A percentile compares a stretch with the other conserved stretches of the same genome.
Conservation (phyloP, 441 rosid species). For the Populus hybrid region DNA sequence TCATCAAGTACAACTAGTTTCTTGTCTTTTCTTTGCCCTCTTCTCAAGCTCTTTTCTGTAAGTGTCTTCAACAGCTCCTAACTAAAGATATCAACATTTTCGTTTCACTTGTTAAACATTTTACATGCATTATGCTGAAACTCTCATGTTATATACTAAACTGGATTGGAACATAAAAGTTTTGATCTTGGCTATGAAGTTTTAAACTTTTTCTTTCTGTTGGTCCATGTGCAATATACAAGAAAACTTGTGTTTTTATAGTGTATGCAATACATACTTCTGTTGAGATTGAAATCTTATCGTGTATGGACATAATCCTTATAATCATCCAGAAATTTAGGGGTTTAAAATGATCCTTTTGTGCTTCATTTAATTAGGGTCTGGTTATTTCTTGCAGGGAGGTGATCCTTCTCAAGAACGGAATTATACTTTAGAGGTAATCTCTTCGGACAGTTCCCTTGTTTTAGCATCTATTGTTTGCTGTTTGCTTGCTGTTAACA, state of each 20-base stretch:
- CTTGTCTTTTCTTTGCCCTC: slow-evolving; percentile 80
- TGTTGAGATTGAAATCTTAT: background rate
- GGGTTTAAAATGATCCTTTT: background rate
- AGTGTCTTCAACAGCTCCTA: slow-evolving; percentile 19
- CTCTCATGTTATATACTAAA: background rate
- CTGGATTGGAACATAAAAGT: background rate
- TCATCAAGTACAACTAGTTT: slow-evolving; percentile 37
- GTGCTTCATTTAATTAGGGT: background rate
- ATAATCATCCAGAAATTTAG: background rate
- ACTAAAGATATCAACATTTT: background rate
- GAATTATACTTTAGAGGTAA: slow-evolving; percentile 66
- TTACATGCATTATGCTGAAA: background rate
- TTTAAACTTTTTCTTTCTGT: background rate
- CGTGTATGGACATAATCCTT: background rate
- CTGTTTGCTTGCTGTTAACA: background rate
- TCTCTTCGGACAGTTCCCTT: background rate
- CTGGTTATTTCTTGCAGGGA: slow-evolving; percentile 40
- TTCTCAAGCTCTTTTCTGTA: slow-evolving; percentile 75
- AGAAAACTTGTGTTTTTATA: background rate
- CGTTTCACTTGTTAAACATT: background rate
- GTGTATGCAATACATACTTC: background rate
- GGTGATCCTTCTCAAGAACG: slow-evolving; percentile 71
- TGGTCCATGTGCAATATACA: background rate
- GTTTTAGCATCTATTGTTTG: background rate
- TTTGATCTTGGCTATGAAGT: background rate